A percentile compares a stretch with the other conserved stretches of the same genome.
Conservation (phyloP, 768 basidiomycete species). For the Hortiboletus flavorubellus region DNA sequence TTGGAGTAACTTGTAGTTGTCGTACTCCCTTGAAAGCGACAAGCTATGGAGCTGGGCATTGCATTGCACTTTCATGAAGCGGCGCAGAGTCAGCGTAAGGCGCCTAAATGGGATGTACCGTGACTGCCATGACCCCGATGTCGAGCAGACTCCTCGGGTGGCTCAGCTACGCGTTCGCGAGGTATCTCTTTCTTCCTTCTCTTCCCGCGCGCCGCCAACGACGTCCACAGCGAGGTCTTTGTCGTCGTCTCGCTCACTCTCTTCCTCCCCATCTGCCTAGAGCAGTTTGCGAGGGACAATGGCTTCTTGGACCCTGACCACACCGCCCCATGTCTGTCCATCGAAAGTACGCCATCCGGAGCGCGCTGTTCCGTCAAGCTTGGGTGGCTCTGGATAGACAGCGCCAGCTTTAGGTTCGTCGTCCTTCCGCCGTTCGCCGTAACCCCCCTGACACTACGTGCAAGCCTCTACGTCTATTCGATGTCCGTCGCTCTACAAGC, state of each 20-base stretch:
- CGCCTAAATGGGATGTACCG: background rate
- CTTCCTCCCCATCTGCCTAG: constrained; percentile 79
- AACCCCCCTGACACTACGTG: background rate
- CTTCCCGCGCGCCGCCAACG: background rate
- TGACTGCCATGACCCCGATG: constrained; percentile 7
- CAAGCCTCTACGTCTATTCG: constrained; percentile 84
- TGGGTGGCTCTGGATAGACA: constrained; percentile 85
- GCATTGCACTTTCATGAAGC: no score
- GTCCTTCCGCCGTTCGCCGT: background rate
- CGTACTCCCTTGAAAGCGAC: no score
- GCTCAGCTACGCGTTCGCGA: constrained; percentile 84
- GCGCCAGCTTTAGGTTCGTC: constrained; percentile 81
- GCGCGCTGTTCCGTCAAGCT: constrained; percentile 58
- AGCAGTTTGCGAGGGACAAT: constrained; percentile 89
- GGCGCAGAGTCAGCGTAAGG: no score
- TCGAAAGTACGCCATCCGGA: no score
- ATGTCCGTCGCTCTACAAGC: constrained; percentile 87
- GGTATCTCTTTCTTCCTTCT: constrained; percentile 36
- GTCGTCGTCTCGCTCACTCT: constrained; percentile 80
- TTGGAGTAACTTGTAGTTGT: no score
- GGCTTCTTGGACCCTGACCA: constrained; percentile 74
- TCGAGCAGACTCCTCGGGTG: constrained; percentile 55
- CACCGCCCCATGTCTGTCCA: constrained; percentile 49
- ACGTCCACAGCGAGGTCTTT: constrained; percentile 62
- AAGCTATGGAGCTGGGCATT: no score